Percentiles rank a stretch among this genome's conserved stretches.
These are phyloP conservation scores for Triglochin maritima DNA, from an alignment of 106 monocot species.

Conservation along the genomic window DNA sequence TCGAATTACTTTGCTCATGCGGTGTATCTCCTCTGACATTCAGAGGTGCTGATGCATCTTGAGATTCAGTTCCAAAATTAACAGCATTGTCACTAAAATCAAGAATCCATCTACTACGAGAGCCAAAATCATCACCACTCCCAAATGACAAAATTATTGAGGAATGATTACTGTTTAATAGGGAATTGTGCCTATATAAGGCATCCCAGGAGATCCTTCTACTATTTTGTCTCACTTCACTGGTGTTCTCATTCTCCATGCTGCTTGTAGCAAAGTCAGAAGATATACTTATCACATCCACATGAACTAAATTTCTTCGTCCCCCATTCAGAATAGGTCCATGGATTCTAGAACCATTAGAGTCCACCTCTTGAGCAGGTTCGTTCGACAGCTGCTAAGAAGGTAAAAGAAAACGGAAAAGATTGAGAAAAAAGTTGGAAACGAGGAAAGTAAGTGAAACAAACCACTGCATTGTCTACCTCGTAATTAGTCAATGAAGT, in stretches of 20 bases:
- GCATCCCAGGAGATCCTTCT: conserved; percentile 68
- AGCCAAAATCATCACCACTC: conserved; percentile 30
- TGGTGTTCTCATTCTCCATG: conserved; percentile 15
- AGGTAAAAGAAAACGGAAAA: neutral
- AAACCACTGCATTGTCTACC: conserved; percentile 1
- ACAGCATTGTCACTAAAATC: conserved; percentile 30
- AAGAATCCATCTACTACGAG: conserved; percentile 43
- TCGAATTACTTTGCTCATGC: conserved; percentile 39
- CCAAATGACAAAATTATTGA: conserved; percentile 17
- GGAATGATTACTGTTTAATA: conserved; percentile 20
- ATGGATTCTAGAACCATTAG: conserved; percentile 10
- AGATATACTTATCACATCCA: conserved; percentile 48
- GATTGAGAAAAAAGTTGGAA: conserved; percentile 4
- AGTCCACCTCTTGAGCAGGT: conserved; percentile 9
- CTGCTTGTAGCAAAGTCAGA: conserved; percentile 25
- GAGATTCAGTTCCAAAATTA: conserved; percentile 27
- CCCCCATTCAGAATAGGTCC: conserved; percentile 6
- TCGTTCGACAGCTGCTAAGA: conserved; percentile 11
- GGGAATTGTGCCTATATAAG: conserved; percentile 48
- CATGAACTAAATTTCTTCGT: conserved; percentile 30
- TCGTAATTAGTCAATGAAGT: conserved; percentile 4
- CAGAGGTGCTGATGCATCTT: conserved; percentile 22
- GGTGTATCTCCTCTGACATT: conserved; percentile 27
- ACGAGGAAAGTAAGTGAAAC: neutral
- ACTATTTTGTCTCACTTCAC: conserved; percentile 33